These are phyloP conservation scores for Pseudocercospora cruenta DNA, from an alignment of 2,329 filamentous ascomycete genomes.

Conservation along the genomic window DNA sequence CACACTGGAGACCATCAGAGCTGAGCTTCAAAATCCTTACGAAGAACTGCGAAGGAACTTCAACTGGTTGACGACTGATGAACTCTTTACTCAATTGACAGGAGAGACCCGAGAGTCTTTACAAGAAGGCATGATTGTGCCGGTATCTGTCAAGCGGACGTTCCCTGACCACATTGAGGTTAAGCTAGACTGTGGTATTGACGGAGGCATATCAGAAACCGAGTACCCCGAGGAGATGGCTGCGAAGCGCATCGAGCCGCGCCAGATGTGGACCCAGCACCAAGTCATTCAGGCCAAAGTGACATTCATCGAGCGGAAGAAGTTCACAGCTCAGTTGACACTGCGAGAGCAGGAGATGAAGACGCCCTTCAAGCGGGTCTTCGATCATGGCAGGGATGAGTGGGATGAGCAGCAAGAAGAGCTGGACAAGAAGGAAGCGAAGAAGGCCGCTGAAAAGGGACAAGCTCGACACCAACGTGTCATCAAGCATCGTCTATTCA, in stretches of 20 bases:
- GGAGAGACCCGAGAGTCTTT: slow-evolving; percentile 87
- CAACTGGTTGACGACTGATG: slow-evolving; percentile 68
- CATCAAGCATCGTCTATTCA: slow-evolving; percentile 97
- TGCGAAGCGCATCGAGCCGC: slow-evolving; percentile 51
- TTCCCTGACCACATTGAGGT: slow-evolving; percentile 93
- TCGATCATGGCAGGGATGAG: slow-evolving; percentile 69
- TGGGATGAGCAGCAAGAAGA: slow-evolving; percentile 72
- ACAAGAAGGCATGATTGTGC: slow-evolving; percentile 86
- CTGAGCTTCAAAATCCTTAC: slow-evolving; percentile 88
- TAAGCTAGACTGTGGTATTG: slow-evolving; percentile 90
- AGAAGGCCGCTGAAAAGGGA: slow-evolving; percentile 77
- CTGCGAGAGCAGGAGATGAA: slow-evolving; percentile 80
- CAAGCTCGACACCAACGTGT: slow-evolving; percentile 88
- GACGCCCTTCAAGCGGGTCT: slow-evolving; percentile 68
- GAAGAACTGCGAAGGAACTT: slow-evolving; percentile 90
- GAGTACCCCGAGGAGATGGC: slow-evolving; percentile 76
- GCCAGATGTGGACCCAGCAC: slow-evolving; percentile 72
- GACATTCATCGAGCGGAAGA: slow-evolving; percentile 81
- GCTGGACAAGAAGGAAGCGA: slow-evolving; percentile 76
- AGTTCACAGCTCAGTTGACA: slow-evolving; percentile 80
- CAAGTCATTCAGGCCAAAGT: slow-evolving; percentile 90
- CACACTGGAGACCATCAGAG: slow-evolving; percentile 93
- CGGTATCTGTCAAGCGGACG: slow-evolving; percentile 83
- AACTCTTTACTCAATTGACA: slow-evolving; percentile 95
- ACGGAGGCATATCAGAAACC: slow-evolving; percentile 80